Base-by-base conservation (phyloP, 1,139 yeast species). In the Eremothecium coryli region DNA sequence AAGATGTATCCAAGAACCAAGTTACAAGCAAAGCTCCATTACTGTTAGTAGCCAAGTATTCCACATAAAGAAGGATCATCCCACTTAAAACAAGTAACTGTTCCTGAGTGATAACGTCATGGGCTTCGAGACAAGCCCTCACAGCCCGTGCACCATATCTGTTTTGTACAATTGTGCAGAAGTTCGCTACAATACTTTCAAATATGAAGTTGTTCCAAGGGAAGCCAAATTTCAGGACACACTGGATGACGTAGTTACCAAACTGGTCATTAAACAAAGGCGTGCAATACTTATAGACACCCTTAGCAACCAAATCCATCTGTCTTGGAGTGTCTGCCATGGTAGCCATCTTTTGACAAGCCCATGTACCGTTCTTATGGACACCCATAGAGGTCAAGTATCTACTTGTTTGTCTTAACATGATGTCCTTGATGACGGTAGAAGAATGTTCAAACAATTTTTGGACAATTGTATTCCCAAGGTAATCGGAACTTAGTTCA, bases 291-390 rank as follows among this genome's bases (percentile, higher is more conserved):
- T 95, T 93, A 43, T 76, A 73, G 41, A 90, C 69, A 23, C 88
- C 73, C 11, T 71, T 68, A 6, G 79, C 78, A 36, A 90, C 82
- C 36, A 78, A 56, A 48, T 68, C 63, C 59, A 73, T 78, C 56
- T 88, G 95, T 42, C 85, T 76, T 23, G 72, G 71, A 1, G 79
- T 65, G 33, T 66, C 65, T 6, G 82, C 78, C 39, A 82, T 78
- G 45, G 78, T 82, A 49, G 93, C 86, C 55, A 90, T 80, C 59
- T 90, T 93, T 58, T 93, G 98, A 20, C 95, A 93, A 2, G 97
- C 97, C 98, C 98, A 90, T 3, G 99, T 90, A 42, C 99, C 99
- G 58, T 93, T 90, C 54, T 90, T 90, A 62, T 90, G 99, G 38
- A 85, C 80, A 49, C 97, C 93, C 65, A 90, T 79, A 50, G 86